Percentiles rank a stretch among this genome's conserved stretches.
These are phyloP conservation scores for Odonthalia washingtoniensis DNA, from an alignment of 31 red algal species.

Conservation along the genomic window DNA sequence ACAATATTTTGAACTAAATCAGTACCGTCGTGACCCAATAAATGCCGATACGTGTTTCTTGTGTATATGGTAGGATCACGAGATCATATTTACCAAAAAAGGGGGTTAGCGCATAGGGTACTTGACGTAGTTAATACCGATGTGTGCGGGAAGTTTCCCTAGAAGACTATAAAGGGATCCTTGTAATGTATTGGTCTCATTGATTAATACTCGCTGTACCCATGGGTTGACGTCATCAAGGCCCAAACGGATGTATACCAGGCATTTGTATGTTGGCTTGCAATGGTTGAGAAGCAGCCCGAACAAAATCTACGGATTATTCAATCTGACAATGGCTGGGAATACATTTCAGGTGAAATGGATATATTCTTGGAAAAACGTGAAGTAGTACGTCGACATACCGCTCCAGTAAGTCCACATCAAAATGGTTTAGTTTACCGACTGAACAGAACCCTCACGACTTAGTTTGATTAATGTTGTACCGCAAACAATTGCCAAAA, in stretches of 20 bases:
- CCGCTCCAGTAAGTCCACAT: slow-evolving; percentile 13
- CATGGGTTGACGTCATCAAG: background rate
- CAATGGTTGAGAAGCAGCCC: too few relatives aligned
- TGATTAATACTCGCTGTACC: slow-evolving; percentile 2
- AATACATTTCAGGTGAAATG: background rate
- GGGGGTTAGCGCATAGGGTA: background rate
- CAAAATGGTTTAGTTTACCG: too few relatives aligned
- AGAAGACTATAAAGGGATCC: background rate
- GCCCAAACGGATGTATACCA: slow-evolving; percentile 7
- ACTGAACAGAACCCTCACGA: slow-evolving; percentile 39
- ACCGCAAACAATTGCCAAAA: background rate
- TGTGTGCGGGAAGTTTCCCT: background rate
- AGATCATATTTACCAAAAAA: background rate
- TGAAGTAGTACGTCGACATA: background rate
- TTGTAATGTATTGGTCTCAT: slow-evolving; percentile 27
- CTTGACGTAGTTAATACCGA: background rate
- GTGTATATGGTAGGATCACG: background rate
- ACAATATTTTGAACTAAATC: background rate
- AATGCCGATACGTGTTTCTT: background rate
- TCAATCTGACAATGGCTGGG: slow-evolving; percentile 26
- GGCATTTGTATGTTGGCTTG: background rate
- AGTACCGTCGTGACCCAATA: background rate
- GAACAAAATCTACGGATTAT: too few relatives aligned
- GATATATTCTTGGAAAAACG: background rate
- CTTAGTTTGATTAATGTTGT: background rate